Base-by-base conservation (phyloP, 371 early-diverging fungal species). In the Rhizopus sp. region DNA sequence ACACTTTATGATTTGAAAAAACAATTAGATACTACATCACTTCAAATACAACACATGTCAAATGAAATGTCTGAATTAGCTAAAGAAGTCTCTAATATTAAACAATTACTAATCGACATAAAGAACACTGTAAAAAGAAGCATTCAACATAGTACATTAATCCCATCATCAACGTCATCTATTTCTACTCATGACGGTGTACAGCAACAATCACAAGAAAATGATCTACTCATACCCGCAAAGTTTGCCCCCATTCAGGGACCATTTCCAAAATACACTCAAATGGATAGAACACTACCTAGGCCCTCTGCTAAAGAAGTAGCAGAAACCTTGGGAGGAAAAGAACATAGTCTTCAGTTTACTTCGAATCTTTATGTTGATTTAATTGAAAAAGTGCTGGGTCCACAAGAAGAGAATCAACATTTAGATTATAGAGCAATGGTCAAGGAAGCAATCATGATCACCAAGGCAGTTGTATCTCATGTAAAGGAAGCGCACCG, bases 331-430 rank as follows among this genome's bases (percentile, higher is more conserved):
- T 38, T 53, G 5, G 53, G 53, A 23, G 53, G 53, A 29, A 53
- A 59, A 48, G 39, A 44, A 39, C 59, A 59, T 30, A 59, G 59
- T 39, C 7, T 59, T 12, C 59, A 59, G 33, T 59, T 59, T 30
- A 59, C 59, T 40, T 47, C 32, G 29, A 52, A 40, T 40, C 48
- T 59, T 7, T 59, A 59, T 30, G 16, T 59, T 15, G 53, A 59
- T 16, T 35, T 59, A 17, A 59, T 59, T 30, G 33, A 45, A 33
- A 52, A 48, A 53, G 40, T 33, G 39, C 30, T 59, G 31, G 59
- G 59, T 0, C 53, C 59, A 37, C 23, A 51, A 16, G 37, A 37
- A 39, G 53, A 59, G 17, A 47, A 53, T 17, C 31, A 30, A 5
- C 46, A 46, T 7, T 33, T 59, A 23, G 59, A 59, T 13, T 59